Base-by-base conservation (phyloP, 1,284 basidiomycete genomes). In the Trichosporon asahii region DNA sequence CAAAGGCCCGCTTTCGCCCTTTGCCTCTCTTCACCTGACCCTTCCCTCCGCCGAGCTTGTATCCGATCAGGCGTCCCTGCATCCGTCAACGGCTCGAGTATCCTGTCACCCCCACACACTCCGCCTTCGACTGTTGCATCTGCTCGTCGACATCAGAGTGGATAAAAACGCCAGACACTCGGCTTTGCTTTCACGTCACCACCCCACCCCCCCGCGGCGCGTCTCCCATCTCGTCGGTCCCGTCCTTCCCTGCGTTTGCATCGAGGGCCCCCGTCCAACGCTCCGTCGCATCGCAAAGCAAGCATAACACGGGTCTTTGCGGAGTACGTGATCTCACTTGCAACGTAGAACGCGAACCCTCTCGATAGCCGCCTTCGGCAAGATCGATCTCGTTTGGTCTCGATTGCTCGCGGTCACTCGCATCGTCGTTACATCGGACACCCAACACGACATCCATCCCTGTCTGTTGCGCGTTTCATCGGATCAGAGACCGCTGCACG, bases 21-120 rank as follows among this genome's bases (percentile, higher is more conserved):
- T 61, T 29, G 27, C 57, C 55, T 60, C 55, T 60, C 29, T 31
- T 61, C 27, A 61, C 57, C 57, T 61, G 57, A 61, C 57, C 57
- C 57, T 61, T 61, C 27, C n/a, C 57, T 61, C 29, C 57, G 57
- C 57, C 57, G 57, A 31, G 57, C 57, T 61, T 61, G 57, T 31
- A 18, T 61, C 57, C 33, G 57, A 61, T 31, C 57, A 33, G 27
- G 27, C 57, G 27, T 61, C 57, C 57, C 57, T 61, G 57, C 57
- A 61, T 61, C 57, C 57, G 57, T 31, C 57, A 9, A 61, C 57
- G 57, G 27, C 57, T 31, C 29, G 57, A 31, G 57, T 61, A 23
- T 33, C 57, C 23, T 61, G 57, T 61, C 57, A 12, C 18, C 27
- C 7, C 27, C 57, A 33, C 57, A 33, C 27, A n/a, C 27, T n/a